Evolutionary conservation across 768 basidiomycete species (phyloP).

Genomic region (Lactarius sp.): DNA sequence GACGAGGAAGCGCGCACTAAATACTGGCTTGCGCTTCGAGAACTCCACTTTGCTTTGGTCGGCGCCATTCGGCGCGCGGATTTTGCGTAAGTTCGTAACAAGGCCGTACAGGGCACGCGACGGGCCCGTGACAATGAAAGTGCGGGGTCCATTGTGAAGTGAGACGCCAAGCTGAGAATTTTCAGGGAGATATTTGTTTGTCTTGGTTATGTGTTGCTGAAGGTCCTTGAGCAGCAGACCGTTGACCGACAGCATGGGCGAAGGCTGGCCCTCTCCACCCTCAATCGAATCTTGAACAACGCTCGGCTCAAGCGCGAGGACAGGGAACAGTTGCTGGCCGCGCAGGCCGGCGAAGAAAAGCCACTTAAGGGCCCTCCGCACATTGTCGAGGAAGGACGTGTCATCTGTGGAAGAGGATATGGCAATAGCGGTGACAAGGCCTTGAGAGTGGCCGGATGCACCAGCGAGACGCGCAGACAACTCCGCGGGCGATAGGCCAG

Average conservation of each 20-base stretch:
- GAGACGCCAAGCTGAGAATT: slow-evolving; percentile 81
- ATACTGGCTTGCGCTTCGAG: slow-evolving; percentile 92
- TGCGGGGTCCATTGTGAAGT: slow-evolving; percentile 88
- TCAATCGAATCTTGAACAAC: slow-evolving; percentile 85
- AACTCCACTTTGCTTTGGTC: slow-evolving; percentile 94
- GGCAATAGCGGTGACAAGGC: slow-evolving; percentile 89
- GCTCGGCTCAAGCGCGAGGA: slow-evolving; percentile 81
- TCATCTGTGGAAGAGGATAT: slow-evolving; percentile 76
- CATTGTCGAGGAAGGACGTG: slow-evolving; percentile 70
- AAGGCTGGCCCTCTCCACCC: slow-evolving; percentile 89
- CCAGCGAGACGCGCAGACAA: slow-evolving; percentile 73
- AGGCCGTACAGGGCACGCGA: slow-evolving; percentile 90
- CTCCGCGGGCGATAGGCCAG: slow-evolving; percentile 72
- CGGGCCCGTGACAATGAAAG: slow-evolving; percentile 91
- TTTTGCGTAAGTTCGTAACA: slow-evolving; percentile 84
- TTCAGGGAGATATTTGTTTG: slow-evolving; percentile 76
- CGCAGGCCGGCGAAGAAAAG: slow-evolving; percentile 91
- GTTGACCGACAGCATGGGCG: slow-evolving; percentile 89
- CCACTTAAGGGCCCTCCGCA: slow-evolving; percentile 82
- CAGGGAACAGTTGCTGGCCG: slow-evolving; percentile 91
- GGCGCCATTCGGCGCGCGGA: slow-evolving; percentile 77
- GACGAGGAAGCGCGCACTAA: slow-evolving; percentile 90
- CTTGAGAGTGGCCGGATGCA: slow-evolving; percentile 96
- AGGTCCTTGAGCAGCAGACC: slow-evolving; percentile 75
- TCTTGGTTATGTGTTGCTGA: slow-evolving; percentile 75